Evolutionary conservation across 257 asterid genomes (phyloP), one percentile per base, ranked within the genome.

Genomic region (Solanum rostratum): DNA sequence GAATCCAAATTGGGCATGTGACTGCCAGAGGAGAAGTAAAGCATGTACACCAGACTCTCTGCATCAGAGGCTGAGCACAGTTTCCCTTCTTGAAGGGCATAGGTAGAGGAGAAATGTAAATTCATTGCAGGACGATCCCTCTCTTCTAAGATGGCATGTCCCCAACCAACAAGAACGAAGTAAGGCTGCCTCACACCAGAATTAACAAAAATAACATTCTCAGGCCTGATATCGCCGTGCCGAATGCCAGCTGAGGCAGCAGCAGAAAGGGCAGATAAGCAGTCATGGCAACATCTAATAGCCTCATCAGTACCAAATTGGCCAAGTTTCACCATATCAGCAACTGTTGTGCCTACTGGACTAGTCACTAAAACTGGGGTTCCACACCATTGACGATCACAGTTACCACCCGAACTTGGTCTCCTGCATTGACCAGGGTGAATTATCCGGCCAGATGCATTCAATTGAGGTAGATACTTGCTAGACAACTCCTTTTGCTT

Each of bases 61-160:
- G 98, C 98, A 85, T 97, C 99, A 15, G 99, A 97, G 84, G 98
- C 99, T 14, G 98, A 89, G 86, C 98, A 97, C 82, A 97, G 84
- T 81, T 91, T 95, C 74, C 99, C 99, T 79, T 97, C 98, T 84
- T 97, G 98, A 76, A 97, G 98, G 41, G 98, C 98, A 89, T 93
- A 93, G 33, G 99, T 97, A 2, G 99, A 97, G 46, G 99, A 97
- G 88, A 90, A 97, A 88, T 91, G 99, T 87, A 97, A 97, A 87
- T 93, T 95, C 88, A 97, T 83, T 6, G 92, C 96, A 39, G 99
- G 97, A 30, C 98, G 97, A 54, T 97, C 98, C 85, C 98, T 90
- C 83, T 97, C 99, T 87, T 97, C 99, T 84, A 97, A 88, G 88
- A 97, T 90, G 43, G 98, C 99, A 85, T 93, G 99, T 29, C 99